These are phyloP conservation scores for Flaveria trinervia DNA, from an alignment of 129 eudicot genomes.

Conservation along the genomic window DNA sequence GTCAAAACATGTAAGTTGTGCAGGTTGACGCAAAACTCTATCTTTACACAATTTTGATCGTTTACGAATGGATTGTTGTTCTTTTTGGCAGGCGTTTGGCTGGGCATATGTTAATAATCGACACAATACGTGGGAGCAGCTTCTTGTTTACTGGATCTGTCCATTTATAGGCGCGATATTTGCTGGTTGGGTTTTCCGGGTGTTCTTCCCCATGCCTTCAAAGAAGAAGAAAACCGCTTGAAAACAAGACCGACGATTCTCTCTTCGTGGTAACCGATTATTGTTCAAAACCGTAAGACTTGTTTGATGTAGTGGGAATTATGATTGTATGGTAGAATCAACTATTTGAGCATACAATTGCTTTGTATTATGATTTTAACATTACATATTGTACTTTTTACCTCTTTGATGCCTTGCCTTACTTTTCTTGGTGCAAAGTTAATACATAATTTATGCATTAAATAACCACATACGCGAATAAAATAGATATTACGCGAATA, in stretches of 20 bases:
- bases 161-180: constrained; percentile 72
- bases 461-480: too few relatives aligned
- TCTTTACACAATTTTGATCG: not conserved
- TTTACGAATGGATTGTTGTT: not conserved
- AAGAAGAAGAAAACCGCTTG: constrained; percentile 60
- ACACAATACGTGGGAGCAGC: constrained; percentile 86
- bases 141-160: constrained; percentile 79
- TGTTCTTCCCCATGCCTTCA: constrained; percentile 54
- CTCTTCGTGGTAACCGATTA: constrained; percentile 10
- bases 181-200: constrained; percentile 74
- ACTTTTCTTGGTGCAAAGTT: constrained; percentile 9
- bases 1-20: not conserved
- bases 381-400: not conserved
- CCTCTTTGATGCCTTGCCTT: not conserved
- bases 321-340: constrained; percentile 17
- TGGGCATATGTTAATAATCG: constrained; percentile 75
- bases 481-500: too few relatives aligned
- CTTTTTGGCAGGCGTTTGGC: constrained; percentile 62
- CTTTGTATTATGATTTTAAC: constrained; percentile 15
- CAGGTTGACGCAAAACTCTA: not conserved
- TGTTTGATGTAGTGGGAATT: not conserved
- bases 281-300: constrained; percentile 12
- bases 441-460: not conserved
- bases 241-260: constrained; percentile 6
- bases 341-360: constrained; percentile 17